phyloP scores from a whole-genome alignment of 257 asterid species.

The Solanum appendiculatum region DNA sequence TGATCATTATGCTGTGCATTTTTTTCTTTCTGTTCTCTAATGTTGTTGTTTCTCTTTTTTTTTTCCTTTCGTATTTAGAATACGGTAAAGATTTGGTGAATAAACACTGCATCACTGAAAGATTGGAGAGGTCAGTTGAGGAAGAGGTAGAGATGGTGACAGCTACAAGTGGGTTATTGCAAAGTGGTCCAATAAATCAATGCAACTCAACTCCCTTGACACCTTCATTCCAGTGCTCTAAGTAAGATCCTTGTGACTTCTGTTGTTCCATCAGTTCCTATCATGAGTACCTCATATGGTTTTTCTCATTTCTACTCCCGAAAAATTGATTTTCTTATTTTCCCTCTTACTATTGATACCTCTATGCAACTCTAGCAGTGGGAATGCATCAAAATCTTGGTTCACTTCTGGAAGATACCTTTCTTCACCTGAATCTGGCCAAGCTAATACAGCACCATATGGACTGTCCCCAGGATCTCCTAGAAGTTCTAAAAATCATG shows the following conservation, averaged over 20 bases:
- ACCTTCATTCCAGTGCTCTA: conserved; percentile 36
- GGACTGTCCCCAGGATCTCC: conserved; percentile 19
- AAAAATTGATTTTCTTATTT: neutral
- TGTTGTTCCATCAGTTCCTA: neutral
- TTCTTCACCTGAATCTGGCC: conserved; percentile 42
- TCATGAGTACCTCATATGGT: neutral
- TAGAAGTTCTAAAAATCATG: conserved; percentile 16
- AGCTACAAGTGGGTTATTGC: conserved; percentile 16
- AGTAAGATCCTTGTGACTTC: conserved; percentile 27
- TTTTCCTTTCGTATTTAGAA: conserved; percentile 17
- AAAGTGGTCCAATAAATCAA: conserved; percentile 23
- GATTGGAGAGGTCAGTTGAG: conserved; percentile 16
- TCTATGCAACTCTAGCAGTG: conserved; percentile 17
- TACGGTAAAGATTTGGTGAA: conserved; percentile 23
- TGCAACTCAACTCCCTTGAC: conserved; percentile 49
- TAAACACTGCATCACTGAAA: conserved; percentile 20
- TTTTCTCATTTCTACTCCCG: neutral
- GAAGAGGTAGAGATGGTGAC: conserved; percentile 12
- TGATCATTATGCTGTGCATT: neutral
- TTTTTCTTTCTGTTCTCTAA: neutral
- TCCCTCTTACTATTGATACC: neutral
- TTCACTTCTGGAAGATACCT: conserved; percentile 26
- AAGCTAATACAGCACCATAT: conserved; percentile 9
- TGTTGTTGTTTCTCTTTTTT: neutral
- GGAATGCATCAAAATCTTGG: conserved; percentile 34